Conservation (phyloP, 257 asterid species). For the Rubia yunnanensis region DNA sequence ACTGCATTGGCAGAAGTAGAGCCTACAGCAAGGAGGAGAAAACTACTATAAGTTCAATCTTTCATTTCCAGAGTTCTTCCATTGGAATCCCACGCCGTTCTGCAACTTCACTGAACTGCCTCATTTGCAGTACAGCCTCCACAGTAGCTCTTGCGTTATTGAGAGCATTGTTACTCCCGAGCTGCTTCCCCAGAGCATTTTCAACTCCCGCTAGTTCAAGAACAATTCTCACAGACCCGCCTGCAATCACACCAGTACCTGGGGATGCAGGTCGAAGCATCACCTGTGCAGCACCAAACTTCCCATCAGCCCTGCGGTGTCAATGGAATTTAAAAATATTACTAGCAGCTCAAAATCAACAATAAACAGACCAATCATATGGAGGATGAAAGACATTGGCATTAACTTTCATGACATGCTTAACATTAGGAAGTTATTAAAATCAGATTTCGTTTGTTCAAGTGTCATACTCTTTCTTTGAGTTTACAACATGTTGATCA, state of each 20-base stretch:
- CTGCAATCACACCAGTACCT: constrained; percentile 96
- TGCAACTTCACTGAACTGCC: constrained; percentile 85
- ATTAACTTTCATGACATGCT: no score
- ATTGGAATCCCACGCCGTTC: constrained; percentile 87
- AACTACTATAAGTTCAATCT: not conserved
- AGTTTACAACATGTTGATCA: no score
- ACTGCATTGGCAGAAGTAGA: not conserved
- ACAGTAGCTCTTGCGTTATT: constrained; percentile 95
- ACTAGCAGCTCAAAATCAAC: not conserved
- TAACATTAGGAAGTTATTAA: not conserved
- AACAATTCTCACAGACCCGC: constrained; percentile 89
- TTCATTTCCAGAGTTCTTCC: constrained; percentile 94
- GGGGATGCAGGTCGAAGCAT: constrained; percentile 97
- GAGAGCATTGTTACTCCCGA: constrained; percentile 89
- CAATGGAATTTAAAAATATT: not conserved
- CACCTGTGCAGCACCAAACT: constrained; percentile 90
- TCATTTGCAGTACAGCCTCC: constrained; percentile 71
- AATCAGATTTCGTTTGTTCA: not conserved
- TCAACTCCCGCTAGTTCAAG: constrained; percentile 88
- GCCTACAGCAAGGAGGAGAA: not conserved
- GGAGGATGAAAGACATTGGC: not conserved
- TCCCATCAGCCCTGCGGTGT: constrained; percentile 55
- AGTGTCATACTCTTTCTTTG: no score
- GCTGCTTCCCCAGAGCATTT: constrained; percentile 91
- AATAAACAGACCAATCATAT: not conserved